These are phyloP conservation scores for Didymella arachidicola DNA, from an alignment of 2,329 filamentous ascomycete genomes.

Conservation along the genomic window DNA sequence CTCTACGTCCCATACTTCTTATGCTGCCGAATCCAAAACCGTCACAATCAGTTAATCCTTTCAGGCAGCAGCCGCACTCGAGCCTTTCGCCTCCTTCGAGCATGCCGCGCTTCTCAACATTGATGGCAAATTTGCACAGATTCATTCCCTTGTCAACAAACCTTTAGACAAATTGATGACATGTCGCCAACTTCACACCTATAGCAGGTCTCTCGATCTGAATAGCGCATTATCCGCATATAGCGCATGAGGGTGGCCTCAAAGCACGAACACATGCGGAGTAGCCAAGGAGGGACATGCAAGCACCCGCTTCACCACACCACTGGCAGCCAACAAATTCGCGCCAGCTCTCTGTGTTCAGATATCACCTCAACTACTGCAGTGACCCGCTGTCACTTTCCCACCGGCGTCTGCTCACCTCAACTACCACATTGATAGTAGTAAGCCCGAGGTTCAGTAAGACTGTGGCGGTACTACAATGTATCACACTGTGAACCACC, in stretches of 20 bases:
- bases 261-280: background rate
- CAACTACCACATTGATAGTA: slow-evolving; percentile 3
- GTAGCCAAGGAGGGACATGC: background rate
- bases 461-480: background rate
- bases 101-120: no score
- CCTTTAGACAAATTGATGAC: background rate
- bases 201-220: background rate
- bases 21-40: background rate
- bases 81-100: background rate
- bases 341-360: background rate
- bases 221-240: background rate
- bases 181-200: background rate
- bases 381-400: slow-evolving; percentile 2
- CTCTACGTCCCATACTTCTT: background rate
- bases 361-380: background rate
- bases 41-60: no score
- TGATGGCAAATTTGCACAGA: background rate
- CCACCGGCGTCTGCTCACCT: background rate
- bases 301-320: background rate
- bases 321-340: background rate
- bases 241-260: background rate
- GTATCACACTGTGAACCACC: background rate
- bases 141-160: background rate
- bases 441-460: background rate
- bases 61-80: no score